Evolutionary conservation across 176 grass and related monocot genomes (phyloP).

Genomic region (Tillandsia leiboldiana): DNA sequence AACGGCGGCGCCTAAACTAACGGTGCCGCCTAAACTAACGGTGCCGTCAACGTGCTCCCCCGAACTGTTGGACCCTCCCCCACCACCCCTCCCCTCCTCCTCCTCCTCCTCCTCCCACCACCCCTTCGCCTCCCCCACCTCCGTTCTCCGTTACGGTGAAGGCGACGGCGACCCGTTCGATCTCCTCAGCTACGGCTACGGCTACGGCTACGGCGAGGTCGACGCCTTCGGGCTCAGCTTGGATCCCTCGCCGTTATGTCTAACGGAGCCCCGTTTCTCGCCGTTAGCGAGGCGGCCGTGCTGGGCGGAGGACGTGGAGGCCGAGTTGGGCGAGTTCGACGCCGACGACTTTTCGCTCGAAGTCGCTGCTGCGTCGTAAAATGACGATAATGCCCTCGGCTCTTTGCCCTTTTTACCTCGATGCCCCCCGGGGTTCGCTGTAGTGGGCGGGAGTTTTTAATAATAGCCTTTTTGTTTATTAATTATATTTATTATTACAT

Average conservation of each 20-base stretch:
- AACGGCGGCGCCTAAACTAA: neutral
- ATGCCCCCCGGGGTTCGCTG: neutral
- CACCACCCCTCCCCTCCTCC: neutral
- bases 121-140: conserved; percentile 36
- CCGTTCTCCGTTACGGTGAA: conserved; percentile 26
- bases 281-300: conserved; percentile 18
- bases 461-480: neutral
- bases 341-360: conserved; percentile 10
- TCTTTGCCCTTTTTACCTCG: neutral
- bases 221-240: conserved; percentile 20
- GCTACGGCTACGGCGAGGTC: conserved; percentile 12
- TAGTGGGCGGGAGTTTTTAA: too few relatives aligned
- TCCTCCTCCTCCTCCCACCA: neutral
- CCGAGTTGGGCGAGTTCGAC: conserved; percentile 33
- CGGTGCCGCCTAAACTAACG: neutral
- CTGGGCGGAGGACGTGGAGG: conserved; percentile 36
- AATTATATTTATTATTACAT: neutral
- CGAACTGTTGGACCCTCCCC: neutral
- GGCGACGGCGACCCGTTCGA: conserved; percentile 1
- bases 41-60: neutral
- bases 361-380: neutral
- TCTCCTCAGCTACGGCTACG: neutral
- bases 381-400: conserved; percentile 7
- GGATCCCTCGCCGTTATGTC: conserved; percentile 4
- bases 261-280: conserved; percentile 32